Base-by-base conservation (phyloP, 2,329 filamentous ascomycete species). In the Alternaria incomplexa region DNA sequence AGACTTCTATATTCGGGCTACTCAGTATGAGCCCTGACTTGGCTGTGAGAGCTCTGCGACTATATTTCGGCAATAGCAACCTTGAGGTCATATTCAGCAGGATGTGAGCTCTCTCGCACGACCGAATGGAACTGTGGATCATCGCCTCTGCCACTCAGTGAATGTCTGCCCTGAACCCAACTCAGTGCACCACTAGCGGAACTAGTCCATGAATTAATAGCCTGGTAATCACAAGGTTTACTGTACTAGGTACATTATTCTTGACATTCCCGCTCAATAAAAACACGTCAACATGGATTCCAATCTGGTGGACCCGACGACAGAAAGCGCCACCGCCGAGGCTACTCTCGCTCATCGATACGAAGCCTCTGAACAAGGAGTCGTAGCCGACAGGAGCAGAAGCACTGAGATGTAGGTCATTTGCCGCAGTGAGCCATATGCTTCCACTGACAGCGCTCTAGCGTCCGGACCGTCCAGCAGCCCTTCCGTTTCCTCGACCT, bases 11-110 rank as follows among this genome's bases (percentile, higher is more conserved):
- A 15, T 55, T 60, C 10, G 50, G 50, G n/a, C 36, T 60, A n/a
- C 46, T 59, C 22, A 36, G 30, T 48, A 15, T 56, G 15, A 59
- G 50, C 7, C 61, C 53, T 46, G 45, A 51, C 10, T 12, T 60
- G 26, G 61, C 50, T 28, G 22, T 63, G 7, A 55, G 56, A 23
- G 56, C 56, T 10, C 23, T 63, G 17, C 25, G 61, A 13, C 4
- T 60, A 0, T 60, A 55, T 20, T 59, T 63, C 20, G 61, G 61
- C 6, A 20, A 30, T 10, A 20, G 36, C 4, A 3, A 44, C 13
- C 28, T 63, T 17, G 26, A 53, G 26, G 61, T 63, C 2, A 52
- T 52, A 20, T 52, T 52, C 7, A 52, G 28, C 9, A 40, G 9
- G 20, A 36, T 2, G 30, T 52, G 20, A 30, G 15, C 8, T 40